Conservation (phyloP, 768 basidiomycete species). For the Lenzites betulinus region DNA sequence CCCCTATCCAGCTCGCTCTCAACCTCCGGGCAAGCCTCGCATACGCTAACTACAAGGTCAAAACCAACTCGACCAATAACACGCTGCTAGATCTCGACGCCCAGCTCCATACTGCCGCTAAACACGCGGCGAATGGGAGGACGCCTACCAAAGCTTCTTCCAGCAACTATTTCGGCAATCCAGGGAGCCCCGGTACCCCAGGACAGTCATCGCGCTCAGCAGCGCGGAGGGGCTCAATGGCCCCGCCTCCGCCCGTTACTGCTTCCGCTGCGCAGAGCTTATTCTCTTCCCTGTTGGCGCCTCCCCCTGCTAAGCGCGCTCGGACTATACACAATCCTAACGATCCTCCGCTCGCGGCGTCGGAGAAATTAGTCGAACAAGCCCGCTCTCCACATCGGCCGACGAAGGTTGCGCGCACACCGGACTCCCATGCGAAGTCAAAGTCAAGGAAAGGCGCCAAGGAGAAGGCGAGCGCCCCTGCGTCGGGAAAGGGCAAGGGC, state of each 20-base stretch:
- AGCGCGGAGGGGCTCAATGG: constrained; percentile 32
- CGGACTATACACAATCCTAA: constrained; percentile 76
- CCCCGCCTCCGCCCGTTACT: constrained; percentile 32
- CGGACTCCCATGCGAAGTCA: constrained; percentile 18
- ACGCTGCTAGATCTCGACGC: constrained; percentile 74
- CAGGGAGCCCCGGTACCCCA: constrained; percentile 41
- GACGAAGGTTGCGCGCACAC: constrained; percentile 24
- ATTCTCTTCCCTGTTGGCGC: constrained; percentile 74
- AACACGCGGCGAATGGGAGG: constrained; percentile 29
- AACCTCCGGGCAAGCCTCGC: constrained; percentile 78
- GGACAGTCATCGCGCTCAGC: constrained; percentile 39
- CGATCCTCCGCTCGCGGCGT: constrained; percentile 66
- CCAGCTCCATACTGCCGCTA: constrained; percentile 46
- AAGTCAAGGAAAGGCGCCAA: constrained; percentile 29
- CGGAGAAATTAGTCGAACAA: constrained; percentile 33
- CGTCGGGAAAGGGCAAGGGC: constrained; percentile 18
- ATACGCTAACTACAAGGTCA: constrained; percentile 84
- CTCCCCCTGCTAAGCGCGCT: constrained; percentile 73
- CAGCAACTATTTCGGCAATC: constrained; percentile 52
- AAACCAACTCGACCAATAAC: constrained; percentile 66
- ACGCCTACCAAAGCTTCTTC: constrained; percentile 17
- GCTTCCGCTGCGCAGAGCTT: constrained; percentile 57
- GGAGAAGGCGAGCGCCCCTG: constrained; percentile 21
- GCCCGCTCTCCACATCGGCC: constrained; percentile 28
- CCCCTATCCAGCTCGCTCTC: constrained; percentile 66